Percentiles rank a stretch among this genome's conserved stretches.
phyloP scores from a whole-genome alignment of 2,329 filamentous ascomycete species.

The Cryphonectria japonica region DNA sequence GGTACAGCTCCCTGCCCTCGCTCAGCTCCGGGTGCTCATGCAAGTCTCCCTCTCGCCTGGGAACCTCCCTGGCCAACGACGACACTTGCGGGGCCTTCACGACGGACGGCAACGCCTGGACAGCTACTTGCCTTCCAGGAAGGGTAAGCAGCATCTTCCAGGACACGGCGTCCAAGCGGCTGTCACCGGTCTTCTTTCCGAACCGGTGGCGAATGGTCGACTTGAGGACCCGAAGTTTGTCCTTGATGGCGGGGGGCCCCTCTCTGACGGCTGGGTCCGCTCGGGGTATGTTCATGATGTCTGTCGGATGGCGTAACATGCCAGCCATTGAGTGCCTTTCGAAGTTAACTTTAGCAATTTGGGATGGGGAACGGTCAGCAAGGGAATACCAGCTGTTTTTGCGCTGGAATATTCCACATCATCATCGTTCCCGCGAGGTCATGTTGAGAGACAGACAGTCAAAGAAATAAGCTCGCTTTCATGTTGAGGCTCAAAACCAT shows the following conservation, averaged over 20 bases:
- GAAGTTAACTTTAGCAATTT: background rate
- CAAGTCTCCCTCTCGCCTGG: background rate
- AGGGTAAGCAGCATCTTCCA: background rate
- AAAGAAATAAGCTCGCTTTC: background rate
- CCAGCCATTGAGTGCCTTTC: background rate
- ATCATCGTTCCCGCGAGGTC: background rate
- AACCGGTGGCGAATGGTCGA: background rate
- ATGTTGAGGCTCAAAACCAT: background rate
- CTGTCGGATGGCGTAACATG: background rate
- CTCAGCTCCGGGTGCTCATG: background rate
- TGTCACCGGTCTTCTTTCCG: background rate
- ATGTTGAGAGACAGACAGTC: background rate
- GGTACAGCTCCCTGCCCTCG: background rate
- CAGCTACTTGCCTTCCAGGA: background rate
- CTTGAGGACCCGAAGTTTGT: background rate
- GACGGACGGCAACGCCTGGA: background rate
- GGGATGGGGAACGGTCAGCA: background rate
- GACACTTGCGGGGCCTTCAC: too few relatives aligned
- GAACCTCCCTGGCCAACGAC: too few relatives aligned
- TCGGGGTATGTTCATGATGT: background rate
- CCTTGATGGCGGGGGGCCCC: background rate
- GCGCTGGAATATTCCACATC: background rate
- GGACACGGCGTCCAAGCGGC: too few relatives aligned
- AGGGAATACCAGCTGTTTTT: background rate
- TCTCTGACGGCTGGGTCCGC: background rate